Conservation (phyloP, 2,329 filamentous ascomycete species). For the Whalleya microplaca region DNA sequence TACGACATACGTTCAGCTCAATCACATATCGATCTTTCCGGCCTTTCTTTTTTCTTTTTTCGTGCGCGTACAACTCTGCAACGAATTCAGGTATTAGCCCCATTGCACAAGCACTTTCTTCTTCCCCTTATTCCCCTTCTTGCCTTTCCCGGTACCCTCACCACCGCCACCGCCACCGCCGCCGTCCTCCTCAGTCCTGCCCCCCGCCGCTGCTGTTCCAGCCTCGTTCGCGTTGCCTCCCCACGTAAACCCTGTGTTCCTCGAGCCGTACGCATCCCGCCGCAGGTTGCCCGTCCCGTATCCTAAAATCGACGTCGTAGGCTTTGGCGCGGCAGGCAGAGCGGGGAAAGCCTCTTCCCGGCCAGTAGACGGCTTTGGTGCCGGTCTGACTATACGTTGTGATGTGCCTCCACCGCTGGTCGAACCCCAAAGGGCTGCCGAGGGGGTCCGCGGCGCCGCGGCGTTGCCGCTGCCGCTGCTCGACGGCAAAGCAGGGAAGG, state of each 20-base stretch:
- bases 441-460: constrained; percentile 19
- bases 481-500: constrained; percentile 38
- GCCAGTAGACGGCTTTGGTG: constrained; percentile 25
- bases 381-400: constrained; percentile 15
- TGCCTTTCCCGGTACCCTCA: constrained; percentile 49
- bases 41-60: not conserved
- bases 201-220: not conserved
- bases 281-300: constrained; percentile 61
- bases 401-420: constrained; percentile 7
- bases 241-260: constrained; percentile 60
- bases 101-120: constrained; percentile 65
- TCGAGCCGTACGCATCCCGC: constrained; percentile 51
- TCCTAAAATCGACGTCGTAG: constrained; percentile 63
- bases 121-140: constrained; percentile 62
- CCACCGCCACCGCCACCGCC: constrained; percentile 1
- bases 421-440: constrained; percentile 29
- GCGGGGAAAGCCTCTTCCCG: constrained; percentile 76
- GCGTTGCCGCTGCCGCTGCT: constrained; percentile 6
- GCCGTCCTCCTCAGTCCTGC: constrained; percentile 28
- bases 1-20: not conserved
- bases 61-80: not conserved
- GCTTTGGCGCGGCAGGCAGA: constrained; percentile 76
- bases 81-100: constrained; percentile 45
- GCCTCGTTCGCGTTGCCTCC: constrained; percentile 38
- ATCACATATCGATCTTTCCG: not conserved